Evolutionary conservation across 495 filamentous ascomycete genomes (phyloP).

Genomic region (Neurospora sp.): DNA sequence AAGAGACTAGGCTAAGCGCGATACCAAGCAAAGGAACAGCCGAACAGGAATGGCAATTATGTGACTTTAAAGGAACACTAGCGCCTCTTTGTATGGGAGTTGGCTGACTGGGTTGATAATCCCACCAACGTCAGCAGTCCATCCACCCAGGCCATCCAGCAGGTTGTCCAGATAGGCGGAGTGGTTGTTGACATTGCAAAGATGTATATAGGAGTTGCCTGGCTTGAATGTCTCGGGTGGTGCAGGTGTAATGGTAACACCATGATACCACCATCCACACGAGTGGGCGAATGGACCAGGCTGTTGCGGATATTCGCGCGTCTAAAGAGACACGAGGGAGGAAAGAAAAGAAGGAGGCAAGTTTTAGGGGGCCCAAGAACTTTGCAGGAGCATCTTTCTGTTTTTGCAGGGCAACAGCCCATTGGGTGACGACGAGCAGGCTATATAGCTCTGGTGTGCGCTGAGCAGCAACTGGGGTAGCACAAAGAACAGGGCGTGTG

Average conservation of each 20-base stretch:
- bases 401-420: not conserved
- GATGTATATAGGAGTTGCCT: not conserved
- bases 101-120: not conserved
- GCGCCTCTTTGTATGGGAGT: not conserved
- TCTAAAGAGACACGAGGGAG: constrained; percentile 1
- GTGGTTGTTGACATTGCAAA: not conserved
- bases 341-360: not conserved
- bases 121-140: not conserved
- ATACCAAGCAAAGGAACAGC: not conserved
- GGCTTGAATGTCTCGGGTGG: not conserved
- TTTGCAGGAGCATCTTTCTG: constrained; percentile 8
- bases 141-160: not conserved
- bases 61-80: not conserved
- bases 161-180: not conserved
- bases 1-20: not conserved
- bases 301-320: constrained; percentile 11
- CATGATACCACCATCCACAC: not conserved
- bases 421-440: constrained; percentile 18
- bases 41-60: not conserved
- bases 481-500: constrained; percentile 14
- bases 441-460: constrained; percentile 15
- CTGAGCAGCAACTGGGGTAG: constrained; percentile 15
- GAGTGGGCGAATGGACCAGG: not conserved
- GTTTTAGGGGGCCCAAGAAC: not conserved
- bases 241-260: not conserved